phyloP scores from a whole-genome alignment of 2,329 filamentous ascomycete genomes.

The Chrysosporium keratinophilum region DNA sequence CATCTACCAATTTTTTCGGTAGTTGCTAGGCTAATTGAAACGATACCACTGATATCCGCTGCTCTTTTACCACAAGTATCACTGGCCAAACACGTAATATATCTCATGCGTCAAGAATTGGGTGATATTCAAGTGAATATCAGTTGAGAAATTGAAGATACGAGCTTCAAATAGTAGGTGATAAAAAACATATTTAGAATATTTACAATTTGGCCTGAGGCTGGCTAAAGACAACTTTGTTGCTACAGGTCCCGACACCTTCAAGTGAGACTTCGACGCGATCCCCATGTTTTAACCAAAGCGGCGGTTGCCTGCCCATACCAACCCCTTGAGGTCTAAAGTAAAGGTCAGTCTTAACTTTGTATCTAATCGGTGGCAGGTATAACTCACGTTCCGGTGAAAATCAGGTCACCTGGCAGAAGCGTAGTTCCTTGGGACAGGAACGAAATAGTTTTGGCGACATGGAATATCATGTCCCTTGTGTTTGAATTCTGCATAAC shows the following conservation, averaged over 20 bases:
- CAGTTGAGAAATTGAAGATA: not conserved
- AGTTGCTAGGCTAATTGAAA: not conserved
- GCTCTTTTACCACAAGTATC: too few species aligned
- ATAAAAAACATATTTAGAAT: not conserved
- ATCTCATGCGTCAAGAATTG: not conserved
- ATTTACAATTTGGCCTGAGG: constrained; percentile 29
- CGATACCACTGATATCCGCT: not conserved
- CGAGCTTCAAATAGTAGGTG: not conserved
- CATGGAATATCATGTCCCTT: constrained; percentile 42
- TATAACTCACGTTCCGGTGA: constrained; percentile 37
- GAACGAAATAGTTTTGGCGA: constrained; percentile 39
- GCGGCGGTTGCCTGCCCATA: constrained; percentile 54
- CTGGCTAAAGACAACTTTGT: constrained; percentile 37
- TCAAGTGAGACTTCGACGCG: constrained; percentile 59
- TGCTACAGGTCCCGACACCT: constrained; percentile 49
- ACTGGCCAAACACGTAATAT: too few species aligned
- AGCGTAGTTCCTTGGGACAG: constrained; percentile 37
- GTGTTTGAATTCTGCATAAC: constrained; percentile 41
- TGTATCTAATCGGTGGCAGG: not conserved
- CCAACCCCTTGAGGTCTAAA: constrained; percentile 59
- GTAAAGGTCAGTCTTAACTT: constrained; percentile 22
- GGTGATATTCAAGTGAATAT: not conserved
- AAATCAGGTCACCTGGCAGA: constrained; percentile 34
- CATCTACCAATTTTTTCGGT: not conserved
- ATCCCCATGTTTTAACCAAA: constrained; percentile 63